These are phyloP conservation scores for Phylloporus arenicola DNA, from an alignment of 768 basidiomycete genomes.

Conservation along the genomic window DNA sequence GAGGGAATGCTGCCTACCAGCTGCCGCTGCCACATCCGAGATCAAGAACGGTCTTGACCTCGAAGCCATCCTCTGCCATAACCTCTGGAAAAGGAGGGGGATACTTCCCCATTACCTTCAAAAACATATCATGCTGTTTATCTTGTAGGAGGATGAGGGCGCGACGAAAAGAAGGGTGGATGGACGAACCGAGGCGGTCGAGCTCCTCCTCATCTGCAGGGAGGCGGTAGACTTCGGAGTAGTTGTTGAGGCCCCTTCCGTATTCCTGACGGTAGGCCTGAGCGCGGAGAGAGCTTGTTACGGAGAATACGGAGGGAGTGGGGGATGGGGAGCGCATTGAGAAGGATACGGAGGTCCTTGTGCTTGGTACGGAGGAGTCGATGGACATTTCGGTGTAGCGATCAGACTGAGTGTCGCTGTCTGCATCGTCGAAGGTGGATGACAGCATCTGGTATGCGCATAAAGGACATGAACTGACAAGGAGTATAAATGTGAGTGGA, in stretches of 20 bases:
- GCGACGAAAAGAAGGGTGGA: slow-evolving; percentile 1
- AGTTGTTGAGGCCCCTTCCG: slow-evolving; percentile 67
- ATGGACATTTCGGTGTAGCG: slow-evolving; percentile 40
- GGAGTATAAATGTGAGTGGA: slow-evolving; percentile 22
- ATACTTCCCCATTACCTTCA: slow-evolving; percentile 62
- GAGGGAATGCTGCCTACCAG: slow-evolving; percentile 43
- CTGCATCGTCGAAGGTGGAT: slow-evolving; percentile 35
- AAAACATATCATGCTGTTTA: slow-evolving; percentile 62
- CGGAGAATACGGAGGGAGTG: slow-evolving; percentile 60
- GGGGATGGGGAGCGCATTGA: slow-evolving; percentile 66
- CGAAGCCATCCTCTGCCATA: slow-evolving; percentile 54
- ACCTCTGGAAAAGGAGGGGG: slow-evolving; percentile 52
- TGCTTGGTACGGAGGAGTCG: slow-evolving; percentile 38
- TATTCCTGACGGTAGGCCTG: slow-evolving; percentile 60
- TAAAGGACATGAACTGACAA: neutral
- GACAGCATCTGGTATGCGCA: slow-evolving; percentile 4
- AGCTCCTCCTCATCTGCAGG: slow-evolving; percentile 79
- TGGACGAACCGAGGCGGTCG: slow-evolving; percentile 53
- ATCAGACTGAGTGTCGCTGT: slow-evolving; percentile 43
- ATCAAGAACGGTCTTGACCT: slow-evolving; percentile 62
- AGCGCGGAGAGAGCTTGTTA: slow-evolving; percentile 58
- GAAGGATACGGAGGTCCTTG: slow-evolving; percentile 52
- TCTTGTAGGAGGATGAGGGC: slow-evolving; percentile 37
- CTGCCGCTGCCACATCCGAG: slow-evolving; percentile 76
- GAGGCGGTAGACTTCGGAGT: slow-evolving; percentile 72